A percentile compares a stretch with the other conserved stretches of the same genome.
These are phyloP conservation scores for Wickerhamiella galacta DNA, from an alignment of 805 yeast genomes.

Conservation along the genomic window DNA sequence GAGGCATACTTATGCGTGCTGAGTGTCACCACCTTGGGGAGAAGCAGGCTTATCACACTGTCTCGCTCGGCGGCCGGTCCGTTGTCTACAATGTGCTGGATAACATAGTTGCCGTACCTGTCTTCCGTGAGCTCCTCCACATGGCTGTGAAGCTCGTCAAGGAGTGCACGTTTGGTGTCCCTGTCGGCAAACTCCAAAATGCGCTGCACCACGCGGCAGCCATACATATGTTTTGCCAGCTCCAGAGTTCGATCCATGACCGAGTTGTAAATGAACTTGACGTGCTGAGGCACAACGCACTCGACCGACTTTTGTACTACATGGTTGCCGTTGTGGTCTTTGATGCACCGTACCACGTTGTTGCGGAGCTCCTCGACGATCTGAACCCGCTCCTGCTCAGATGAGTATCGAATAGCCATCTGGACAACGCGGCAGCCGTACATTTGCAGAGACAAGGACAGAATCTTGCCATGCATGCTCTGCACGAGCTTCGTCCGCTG, in stretches of 20 bases:
- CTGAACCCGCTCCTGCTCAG: constrained; percentile 43
- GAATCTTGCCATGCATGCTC: constrained; percentile 57
- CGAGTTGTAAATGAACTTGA: constrained; percentile 57
- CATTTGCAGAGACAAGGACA: constrained; percentile 75
- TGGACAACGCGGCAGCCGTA: constrained; percentile 97
- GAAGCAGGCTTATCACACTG: constrained; percentile 48
- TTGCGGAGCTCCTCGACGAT: constrained; percentile 56
- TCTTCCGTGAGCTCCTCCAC: constrained; percentile 72
- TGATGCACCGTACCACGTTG: constrained; percentile 50
- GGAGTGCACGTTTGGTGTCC: constrained; percentile 47
- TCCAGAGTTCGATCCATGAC: constrained; percentile 52
- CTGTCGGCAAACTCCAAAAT: constrained; percentile 60
- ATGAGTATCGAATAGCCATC: constrained; percentile 66
- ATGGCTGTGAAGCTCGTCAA: constrained; percentile 55
- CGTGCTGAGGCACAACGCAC: constrained; percentile 50
- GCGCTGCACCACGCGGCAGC: constrained; percentile 92
- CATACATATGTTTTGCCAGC: constrained; percentile 88
- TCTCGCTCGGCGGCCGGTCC: constrained; percentile 45
- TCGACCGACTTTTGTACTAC: constrained; percentile 93
- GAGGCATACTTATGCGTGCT: constrained; percentile 97
- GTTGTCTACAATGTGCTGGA: constrained; percentile 83
- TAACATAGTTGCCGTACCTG: constrained; percentile 95
- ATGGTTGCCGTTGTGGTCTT: constrained; percentile 96
- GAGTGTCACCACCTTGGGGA: constrained; percentile 55
- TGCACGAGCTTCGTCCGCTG: constrained; percentile 56